Conservation (phyloP, 1,284 basidiomycete genomes). For the Fomitopsis pinicola region DNA sequence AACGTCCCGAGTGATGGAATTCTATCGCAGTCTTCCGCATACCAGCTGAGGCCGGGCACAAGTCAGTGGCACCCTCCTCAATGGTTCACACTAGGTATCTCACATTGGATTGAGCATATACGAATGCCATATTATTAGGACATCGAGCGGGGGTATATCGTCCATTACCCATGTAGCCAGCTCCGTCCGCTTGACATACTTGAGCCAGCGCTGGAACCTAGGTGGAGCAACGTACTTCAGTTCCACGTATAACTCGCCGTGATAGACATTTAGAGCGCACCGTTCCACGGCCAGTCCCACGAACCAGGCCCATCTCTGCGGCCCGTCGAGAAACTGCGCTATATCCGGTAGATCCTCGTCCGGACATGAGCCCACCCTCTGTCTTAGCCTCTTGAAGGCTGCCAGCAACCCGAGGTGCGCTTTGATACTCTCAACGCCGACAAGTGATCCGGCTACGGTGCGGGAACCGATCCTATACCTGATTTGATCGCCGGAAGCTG, state of each 20-base stretch:
- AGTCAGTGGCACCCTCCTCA: background rate
- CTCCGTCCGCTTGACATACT: slow-evolving; percentile 15
- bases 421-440: slow-evolving; percentile 9
- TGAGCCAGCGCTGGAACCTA: slow-evolving; percentile 33
- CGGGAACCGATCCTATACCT: slow-evolving; percentile 9
- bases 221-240: background rate
- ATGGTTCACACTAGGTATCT: slow-evolving; percentile 3
- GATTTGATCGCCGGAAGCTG: background rate
- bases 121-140: slow-evolving; percentile 47
- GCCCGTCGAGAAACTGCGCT: background rate
- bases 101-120: slow-evolving; percentile 45
- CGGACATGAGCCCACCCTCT: slow-evolving; percentile 3
- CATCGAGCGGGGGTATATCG: slow-evolving; percentile 40
- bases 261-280: background rate
- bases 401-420: slow-evolving; percentile 13
- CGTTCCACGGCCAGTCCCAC: slow-evolving; percentile 10
- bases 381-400: slow-evolving; percentile 13
- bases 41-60: slow-evolving; percentile 29
- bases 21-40: slow-evolving; percentile 35
- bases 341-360: background rate
- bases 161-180: slow-evolving; percentile 22
- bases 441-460: slow-evolving; percentile 6
- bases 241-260: background rate
- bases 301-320: slow-evolving; percentile 12
- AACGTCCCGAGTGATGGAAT: slow-evolving; percentile 23